A percentile compares a stretch with the other conserved stretches of the same genome.
Evolutionary conservation across 2,329 filamentous ascomycete genomes (phyloP).

Genomic region (Epichloe sylvatica): DNA sequence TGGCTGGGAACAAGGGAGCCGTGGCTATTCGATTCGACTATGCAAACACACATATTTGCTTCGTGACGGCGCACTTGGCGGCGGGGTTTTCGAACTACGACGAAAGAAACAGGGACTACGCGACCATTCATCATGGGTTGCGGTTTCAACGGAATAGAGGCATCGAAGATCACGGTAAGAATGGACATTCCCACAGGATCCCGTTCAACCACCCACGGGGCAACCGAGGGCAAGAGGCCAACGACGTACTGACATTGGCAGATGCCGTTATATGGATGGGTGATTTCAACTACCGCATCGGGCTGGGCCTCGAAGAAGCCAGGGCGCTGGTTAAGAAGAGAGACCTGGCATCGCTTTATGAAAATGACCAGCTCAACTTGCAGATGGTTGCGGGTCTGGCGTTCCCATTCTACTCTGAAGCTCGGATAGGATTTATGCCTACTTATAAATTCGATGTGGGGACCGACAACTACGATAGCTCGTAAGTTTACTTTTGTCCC

Average conservation of each 20-base stretch:
- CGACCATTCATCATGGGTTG: conserved; percentile 73
- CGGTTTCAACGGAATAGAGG: conserved; percentile 81
- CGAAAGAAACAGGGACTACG: conserved; percentile 85
- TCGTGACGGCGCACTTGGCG: conserved; percentile 91
- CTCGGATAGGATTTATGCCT: conserved; percentile 72
- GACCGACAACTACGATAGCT: conserved; percentile 80
- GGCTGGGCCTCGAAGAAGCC: conserved; percentile 63
- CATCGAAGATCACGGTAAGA: conserved; percentile 73
- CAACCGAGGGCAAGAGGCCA: background rate
- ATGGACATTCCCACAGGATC: background rate
- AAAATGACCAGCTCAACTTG: conserved; percentile 89
- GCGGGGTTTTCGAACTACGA: conserved; percentile 96
- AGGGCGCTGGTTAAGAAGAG: conserved; percentile 57
- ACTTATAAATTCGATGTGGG: conserved; percentile 95
- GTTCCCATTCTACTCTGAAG: conserved; percentile 87
- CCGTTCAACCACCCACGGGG: too few species aligned
- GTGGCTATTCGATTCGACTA: conserved; percentile 94
- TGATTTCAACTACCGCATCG: conserved; percentile 97
- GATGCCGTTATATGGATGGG: conserved; percentile 84
- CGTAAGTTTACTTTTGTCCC: conserved; percentile 35
- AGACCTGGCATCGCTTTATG: conserved; percentile 68
- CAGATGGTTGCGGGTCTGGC: conserved; percentile 89
- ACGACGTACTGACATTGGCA: conserved; percentile 10
- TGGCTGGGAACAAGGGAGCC: conserved; percentile 95
- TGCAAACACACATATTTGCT: conserved; percentile 82